Conservation (phyloP, 495 filamentous ascomycete genomes). For the Chaetomium tenue region DNA sequence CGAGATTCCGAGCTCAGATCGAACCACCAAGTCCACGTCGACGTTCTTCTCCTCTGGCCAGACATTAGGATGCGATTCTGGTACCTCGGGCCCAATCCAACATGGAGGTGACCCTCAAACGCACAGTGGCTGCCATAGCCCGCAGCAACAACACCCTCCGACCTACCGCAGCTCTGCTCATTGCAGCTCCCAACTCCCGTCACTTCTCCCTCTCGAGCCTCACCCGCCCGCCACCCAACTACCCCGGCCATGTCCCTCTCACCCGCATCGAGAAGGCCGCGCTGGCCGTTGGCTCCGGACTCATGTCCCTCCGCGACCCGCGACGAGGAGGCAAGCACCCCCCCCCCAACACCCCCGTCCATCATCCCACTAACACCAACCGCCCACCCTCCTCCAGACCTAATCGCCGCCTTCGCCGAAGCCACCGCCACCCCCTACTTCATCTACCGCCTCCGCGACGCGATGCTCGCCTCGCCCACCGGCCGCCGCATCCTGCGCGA, state of each 20-base stretch:
- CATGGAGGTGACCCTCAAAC: slow-evolving; percentile 35
- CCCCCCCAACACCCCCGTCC: not conserved
- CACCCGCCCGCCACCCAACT: slow-evolving; percentile 77
- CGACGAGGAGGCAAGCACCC: slow-evolving; percentile 62
- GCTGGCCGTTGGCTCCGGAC: slow-evolving; percentile 77
- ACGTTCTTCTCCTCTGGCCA: slow-evolving; percentile 1
- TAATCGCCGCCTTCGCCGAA: slow-evolving; percentile 92
- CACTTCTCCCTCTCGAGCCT: slow-evolving; percentile 78
- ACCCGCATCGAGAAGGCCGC: slow-evolving; percentile 70
- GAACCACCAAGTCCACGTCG: slow-evolving; percentile 17
- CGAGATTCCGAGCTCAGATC: slow-evolving; percentile 17
- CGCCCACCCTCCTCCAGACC: slow-evolving; percentile 54
- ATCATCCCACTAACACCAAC: slow-evolving; percentile 4
- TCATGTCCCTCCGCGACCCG: slow-evolving; percentile 76
- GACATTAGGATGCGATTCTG: slow-evolving; percentile 21
- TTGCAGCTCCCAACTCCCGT: slow-evolving; percentile 21
- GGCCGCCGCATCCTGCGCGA: slow-evolving; percentile 90
- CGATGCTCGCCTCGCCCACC: slow-evolving; percentile 80
- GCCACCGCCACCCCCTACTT: slow-evolving; percentile 93
- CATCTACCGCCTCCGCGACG: slow-evolving; percentile 84
- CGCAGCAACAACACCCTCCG: slow-evolving; percentile 17
- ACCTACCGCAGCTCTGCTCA: not conserved
- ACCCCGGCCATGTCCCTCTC: slow-evolving; percentile 90
- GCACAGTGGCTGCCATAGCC: slow-evolving; percentile 25
- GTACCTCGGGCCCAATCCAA: slow-evolving; percentile 14